Conservation (phyloP, 257 asterid genomes). For the Solanum sitiens region DNA sequence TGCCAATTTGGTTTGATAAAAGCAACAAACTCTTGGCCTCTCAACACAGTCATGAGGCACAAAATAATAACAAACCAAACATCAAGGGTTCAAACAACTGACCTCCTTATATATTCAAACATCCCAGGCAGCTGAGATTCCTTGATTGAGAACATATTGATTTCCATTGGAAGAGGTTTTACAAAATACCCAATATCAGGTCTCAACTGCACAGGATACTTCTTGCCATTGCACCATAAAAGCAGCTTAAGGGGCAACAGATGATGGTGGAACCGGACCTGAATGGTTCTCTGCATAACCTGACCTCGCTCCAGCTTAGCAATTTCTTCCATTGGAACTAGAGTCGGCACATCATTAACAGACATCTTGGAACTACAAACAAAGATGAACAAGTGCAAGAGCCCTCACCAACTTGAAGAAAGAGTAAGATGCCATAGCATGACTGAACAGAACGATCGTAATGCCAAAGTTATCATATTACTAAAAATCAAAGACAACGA, state of each 20-base stretch:
- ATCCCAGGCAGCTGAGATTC: slow-evolving; percentile 89
- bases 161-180: slow-evolving; percentile 76
- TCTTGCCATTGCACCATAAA: slow-evolving; percentile 50
- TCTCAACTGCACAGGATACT: slow-evolving; percentile 61
- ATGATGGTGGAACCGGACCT: slow-evolving; percentile 85
- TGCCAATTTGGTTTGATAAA: background rate
- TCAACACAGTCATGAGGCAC: background rate
- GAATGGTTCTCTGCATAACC: slow-evolving; percentile 41
- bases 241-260: slow-evolving; percentile 84
- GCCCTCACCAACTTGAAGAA: background rate
- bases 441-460: background rate
- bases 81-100: slow-evolving; percentile 13
- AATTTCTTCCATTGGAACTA: slow-evolving; percentile 72
- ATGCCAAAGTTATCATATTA: background rate
- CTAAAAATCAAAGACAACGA: background rate
- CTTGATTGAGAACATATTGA: slow-evolving; percentile 45
- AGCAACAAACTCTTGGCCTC: background rate
- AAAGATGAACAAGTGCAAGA: slow-evolving; percentile 10
- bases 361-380: slow-evolving; percentile 34
- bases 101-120: slow-evolving; percentile 84
- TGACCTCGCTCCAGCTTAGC: slow-evolving; percentile 53
- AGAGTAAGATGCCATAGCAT: background rate
- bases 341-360: slow-evolving; percentile 34
- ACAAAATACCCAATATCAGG: slow-evolving; percentile 95
- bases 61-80: background rate